Base-by-base conservation (phyloP, 257 asterid genomes). In the Rehmannia glutinosa region DNA sequence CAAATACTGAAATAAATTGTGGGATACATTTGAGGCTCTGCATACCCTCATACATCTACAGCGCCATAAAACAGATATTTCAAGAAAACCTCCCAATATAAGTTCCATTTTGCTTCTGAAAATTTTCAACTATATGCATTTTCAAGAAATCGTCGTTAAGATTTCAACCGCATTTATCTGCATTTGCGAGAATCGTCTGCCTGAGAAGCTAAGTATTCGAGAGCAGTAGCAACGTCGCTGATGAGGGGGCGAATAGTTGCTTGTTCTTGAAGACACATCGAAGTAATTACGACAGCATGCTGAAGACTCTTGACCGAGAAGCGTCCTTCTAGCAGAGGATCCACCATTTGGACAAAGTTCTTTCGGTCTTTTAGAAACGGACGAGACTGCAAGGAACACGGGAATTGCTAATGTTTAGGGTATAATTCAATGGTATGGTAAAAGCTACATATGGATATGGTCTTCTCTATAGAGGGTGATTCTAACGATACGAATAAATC, bases 201-300 rank as follows among this genome's bases (percentile, higher is more conserved):
- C 56, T 82, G 80, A 64, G 83, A 55, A 60, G 78, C 75, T 4
- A 88, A 57, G 78, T 76, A 88, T 13, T 85, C 93, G 8, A 88
- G 88, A 5, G 96, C 93, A 16, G 56, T 66, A 25, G 77, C 89
- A 50, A 86, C 79, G 24, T 85, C 96, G 8, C 82, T 78, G 42
- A 78, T 78, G 30, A 39, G 43, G 15, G 96, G 96, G 0, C 93
- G 88, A 43, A 78, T 73, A 33, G 59, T 78, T 6, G 89, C 88
- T 27, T 85, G 87, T 46, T 85, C 92, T 25, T 85, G 88, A 43
- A 87, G 84, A 54, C 96, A 87, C 96, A 87, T 85, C 20, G 87
- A 79, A 0, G 89, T 75, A 23, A 88, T 81, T 6, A 88, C 86
- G 39, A 83, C 77, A 0, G 93, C 84, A 1, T 88, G 93, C 54